A percentile compares a stretch with the other conserved stretches of the same genome.
phyloP scores from a whole-genome alignment of 2,329 filamentous ascomycete genomes.

The Trichophyton simii region DNA sequence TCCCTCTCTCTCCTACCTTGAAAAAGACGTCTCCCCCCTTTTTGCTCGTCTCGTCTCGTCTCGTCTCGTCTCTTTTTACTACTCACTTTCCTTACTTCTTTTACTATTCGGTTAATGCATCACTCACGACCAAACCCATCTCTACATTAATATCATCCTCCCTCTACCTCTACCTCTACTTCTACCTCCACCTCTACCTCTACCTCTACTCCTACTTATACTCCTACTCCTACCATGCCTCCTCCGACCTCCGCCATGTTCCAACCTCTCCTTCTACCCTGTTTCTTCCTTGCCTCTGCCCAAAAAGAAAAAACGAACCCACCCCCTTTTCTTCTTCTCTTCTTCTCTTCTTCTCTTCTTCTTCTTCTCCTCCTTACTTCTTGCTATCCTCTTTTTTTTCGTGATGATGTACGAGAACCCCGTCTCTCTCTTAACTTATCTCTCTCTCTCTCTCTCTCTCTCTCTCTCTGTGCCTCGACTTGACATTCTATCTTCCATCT shows the following conservation, averaged over 20 bases:
- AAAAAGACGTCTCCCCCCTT: neutral
- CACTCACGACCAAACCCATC: neutral
- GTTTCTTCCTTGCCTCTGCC: neutral
- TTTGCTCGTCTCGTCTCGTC: neutral
- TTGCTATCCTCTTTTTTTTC: neutral
- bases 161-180: neutral
- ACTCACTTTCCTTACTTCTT: neutral
- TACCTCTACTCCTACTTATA: too few species aligned
- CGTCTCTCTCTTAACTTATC: neutral
- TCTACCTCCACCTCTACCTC: neutral
- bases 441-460: neutral
- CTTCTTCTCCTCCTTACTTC: neutral
- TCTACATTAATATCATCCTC: neutral
- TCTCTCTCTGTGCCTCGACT: neutral
- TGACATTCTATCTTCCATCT: neutral
- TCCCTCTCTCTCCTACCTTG: neutral
- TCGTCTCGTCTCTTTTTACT: neutral
- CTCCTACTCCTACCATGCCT: too few species aligned
- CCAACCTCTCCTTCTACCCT: neutral
- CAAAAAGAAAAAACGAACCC: neutral
- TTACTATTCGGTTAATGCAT: neutral
- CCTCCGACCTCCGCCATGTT: too few species aligned
- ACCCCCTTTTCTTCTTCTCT: neutral
- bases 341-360: too few species aligned
- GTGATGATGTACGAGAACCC: conserved; percentile 2